These are phyloP conservation scores for Penicillium sp. DNA, from an alignment of 2,329 filamentous ascomycete genomes.

Conservation along the genomic window DNA sequence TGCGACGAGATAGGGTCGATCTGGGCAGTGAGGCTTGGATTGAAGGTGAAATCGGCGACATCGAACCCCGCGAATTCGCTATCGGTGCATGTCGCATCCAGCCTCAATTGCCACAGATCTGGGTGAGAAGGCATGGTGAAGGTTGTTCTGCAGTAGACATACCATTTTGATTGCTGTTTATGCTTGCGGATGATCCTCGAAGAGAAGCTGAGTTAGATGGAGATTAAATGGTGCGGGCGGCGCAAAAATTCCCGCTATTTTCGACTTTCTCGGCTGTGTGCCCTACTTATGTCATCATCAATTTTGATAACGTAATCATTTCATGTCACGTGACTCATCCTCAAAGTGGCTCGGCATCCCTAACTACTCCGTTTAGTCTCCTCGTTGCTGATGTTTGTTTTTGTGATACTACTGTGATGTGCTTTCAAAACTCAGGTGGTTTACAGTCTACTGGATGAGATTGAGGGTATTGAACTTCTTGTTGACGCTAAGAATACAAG, in stretches of 20 bases:
- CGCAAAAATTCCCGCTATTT: slow-evolving; percentile 27
- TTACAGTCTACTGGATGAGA: neutral
- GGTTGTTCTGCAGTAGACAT: slow-evolving; percentile 20
- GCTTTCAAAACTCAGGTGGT: too few species aligned
- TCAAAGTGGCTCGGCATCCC: too few species aligned
- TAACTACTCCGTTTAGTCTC: too few species aligned
- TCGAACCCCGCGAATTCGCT: neutral
- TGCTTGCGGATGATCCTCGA: slow-evolving; percentile 56
- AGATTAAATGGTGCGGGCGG: slow-evolving; percentile 20
- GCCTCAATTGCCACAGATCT: slow-evolving; percentile 8
- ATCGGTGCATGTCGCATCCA: slow-evolving; percentile 4
- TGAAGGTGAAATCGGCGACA: neutral
- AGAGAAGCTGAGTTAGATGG: slow-evolving; percentile 42
- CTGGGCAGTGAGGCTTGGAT: neutral
- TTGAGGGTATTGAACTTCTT: neutral
- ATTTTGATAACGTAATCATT: slow-evolving; percentile 7
- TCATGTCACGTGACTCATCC: neutral
- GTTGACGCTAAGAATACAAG: neutral
- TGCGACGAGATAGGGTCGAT: neutral
- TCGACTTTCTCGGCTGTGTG: slow-evolving; percentile 33
- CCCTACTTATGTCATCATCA: slow-evolving; percentile 31
- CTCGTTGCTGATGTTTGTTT: too few species aligned
- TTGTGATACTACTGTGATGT: too few species aligned
- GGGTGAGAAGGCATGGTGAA: neutral
- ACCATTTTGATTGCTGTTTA: slow-evolving; percentile 49